A percentile compares a stretch with the other conserved stretches of the same genome.
phyloP scores from a whole-genome alignment of 2,329 filamentous ascomycete species.

The Intubia oerlemansii region DNA sequence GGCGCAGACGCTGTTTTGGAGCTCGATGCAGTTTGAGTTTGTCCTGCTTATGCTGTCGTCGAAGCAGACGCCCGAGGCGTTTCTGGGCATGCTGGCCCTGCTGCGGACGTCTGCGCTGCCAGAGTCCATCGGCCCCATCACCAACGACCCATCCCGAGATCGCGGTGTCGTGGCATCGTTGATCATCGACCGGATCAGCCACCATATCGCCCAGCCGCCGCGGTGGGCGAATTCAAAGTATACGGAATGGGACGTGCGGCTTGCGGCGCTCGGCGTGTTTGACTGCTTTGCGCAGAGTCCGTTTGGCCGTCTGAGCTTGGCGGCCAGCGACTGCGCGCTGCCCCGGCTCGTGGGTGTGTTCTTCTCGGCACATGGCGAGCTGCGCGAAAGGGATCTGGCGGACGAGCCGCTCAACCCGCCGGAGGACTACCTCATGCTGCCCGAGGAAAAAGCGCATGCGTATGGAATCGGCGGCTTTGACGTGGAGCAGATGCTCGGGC shows the following conservation, averaged over 20 bases:
- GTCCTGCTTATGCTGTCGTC: conserved; percentile 45
- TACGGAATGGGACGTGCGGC: conserved; percentile 20
- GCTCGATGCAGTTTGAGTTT: conserved; percentile 41
- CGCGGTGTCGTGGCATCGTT: conserved; percentile 20
- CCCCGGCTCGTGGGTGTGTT: conserved; percentile 39
- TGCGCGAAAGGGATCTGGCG: conserved; percentile 4
- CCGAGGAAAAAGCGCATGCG: conserved; percentile 1
- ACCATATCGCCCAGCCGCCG: conserved; percentile 36
- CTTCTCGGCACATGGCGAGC: conserved; percentile 6
- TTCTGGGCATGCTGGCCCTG: conserved; percentile 41
- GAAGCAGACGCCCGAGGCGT: conserved; percentile 41
- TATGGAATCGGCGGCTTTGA: conserved; percentile 8
- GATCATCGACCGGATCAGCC: conserved; percentile 41
- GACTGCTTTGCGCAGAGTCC: conserved; percentile 38
- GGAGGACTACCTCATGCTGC: neutral
- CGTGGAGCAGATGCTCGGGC: conserved; percentile 1
- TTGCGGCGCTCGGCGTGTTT: conserved; percentile 29
- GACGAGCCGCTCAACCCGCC: conserved; percentile 4
- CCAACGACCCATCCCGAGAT: conserved; percentile 18
- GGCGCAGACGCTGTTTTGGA: conserved; percentile 38
- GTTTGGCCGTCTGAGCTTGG: conserved; percentile 44
- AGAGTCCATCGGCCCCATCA: conserved; percentile 44
- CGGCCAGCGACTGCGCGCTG: conserved; percentile 44
- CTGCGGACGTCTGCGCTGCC: conserved; percentile 43
- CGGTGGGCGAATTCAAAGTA: conserved; percentile 16